phyloP scores from a whole-genome alignment of 2,329 filamentous ascomycete species.

The Ophiostoma sp. region DNA sequence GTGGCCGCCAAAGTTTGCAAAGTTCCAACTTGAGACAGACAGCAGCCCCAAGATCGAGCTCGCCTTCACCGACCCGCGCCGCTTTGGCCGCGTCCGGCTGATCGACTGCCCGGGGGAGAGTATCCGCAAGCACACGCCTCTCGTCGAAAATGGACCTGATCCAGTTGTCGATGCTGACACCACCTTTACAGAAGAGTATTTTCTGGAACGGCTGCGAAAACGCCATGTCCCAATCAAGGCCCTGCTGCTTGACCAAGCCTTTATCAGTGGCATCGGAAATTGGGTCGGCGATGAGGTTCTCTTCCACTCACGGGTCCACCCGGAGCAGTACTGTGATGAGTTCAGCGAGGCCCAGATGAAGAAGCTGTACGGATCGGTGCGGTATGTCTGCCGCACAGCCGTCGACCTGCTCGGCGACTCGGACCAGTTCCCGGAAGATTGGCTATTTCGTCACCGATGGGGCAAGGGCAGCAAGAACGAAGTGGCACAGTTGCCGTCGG shows the following conservation, averaged over 20 bases:
- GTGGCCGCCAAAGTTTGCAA: slow-evolving; percentile 90
- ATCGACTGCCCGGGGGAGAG: slow-evolving; percentile 72
- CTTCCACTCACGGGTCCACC: slow-evolving; percentile 82
- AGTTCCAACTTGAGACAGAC: slow-evolving; percentile 68
- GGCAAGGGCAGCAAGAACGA: slow-evolving; percentile 75
- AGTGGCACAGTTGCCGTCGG: slow-evolving; percentile 66
- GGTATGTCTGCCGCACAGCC: slow-evolving; percentile 73
- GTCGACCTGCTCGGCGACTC: slow-evolving; percentile 76
- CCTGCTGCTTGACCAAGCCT: slow-evolving; percentile 77
- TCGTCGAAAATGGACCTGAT: slow-evolving; percentile 91
- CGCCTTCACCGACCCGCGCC: slow-evolving; percentile 78
- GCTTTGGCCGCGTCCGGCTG: slow-evolving; percentile 73
- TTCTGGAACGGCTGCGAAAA: slow-evolving; percentile 62
- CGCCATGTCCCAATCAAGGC: slow-evolving; percentile 88
- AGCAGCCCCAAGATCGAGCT: slow-evolving; percentile 51
- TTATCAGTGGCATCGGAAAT: slow-evolving; percentile 89
- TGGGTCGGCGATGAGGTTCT: slow-evolving; percentile 96
- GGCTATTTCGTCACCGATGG: slow-evolving; percentile 88
- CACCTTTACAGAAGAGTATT: slow-evolving; percentile 68
- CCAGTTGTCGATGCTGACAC: slow-evolving; percentile 75
- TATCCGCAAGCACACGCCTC: slow-evolving; percentile 69
- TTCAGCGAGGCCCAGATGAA: slow-evolving; percentile 67
- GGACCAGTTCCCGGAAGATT: slow-evolving; percentile 75
- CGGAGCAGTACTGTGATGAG: slow-evolving; percentile 86
- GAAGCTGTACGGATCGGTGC: slow-evolving; percentile 65